Conservation (phyloP, 2,329 filamentous ascomycete genomes). For the Colletotrichum agaves region DNA sequence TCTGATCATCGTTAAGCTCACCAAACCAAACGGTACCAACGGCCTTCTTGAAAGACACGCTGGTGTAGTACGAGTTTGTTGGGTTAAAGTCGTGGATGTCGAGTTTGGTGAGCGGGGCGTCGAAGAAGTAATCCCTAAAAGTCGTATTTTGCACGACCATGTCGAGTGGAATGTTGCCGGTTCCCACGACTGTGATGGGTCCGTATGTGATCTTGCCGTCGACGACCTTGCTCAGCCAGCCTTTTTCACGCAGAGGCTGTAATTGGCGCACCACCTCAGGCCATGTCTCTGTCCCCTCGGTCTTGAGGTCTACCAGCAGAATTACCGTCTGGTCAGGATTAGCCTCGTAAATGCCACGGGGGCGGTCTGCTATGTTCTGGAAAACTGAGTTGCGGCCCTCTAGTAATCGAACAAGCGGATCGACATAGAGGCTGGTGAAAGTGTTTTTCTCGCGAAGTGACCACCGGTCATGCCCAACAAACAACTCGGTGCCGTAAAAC, state of each 20-base stretch:
- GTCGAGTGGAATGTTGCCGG: slow-evolving; percentile 71
- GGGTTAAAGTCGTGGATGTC: slow-evolving; percentile 52
- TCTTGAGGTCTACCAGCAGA: slow-evolving; percentile 78
- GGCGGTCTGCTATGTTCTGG: slow-evolving; percentile 51
- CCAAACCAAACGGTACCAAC: slow-evolving; percentile 63
- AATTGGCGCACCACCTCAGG: slow-evolving; percentile 65
- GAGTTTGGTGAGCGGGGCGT: slow-evolving; percentile 67
- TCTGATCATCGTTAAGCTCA: slow-evolving; percentile 56
- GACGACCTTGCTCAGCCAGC: slow-evolving; percentile 66
- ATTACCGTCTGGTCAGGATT: slow-evolving; percentile 65
- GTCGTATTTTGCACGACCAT: slow-evolving; percentile 62
- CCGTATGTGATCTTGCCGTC: slow-evolving; percentile 61
- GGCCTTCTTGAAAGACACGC: slow-evolving; percentile 62
- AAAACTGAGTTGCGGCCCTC: slow-evolving; percentile 60
- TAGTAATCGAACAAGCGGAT: slow-evolving; percentile 70
- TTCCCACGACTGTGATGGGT: slow-evolving; percentile 75
- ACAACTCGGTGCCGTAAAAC: slow-evolving; percentile 64
- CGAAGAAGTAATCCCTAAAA: slow-evolving; percentile 72
- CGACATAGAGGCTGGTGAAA: slow-evolving; percentile 70
- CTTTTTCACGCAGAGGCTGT: slow-evolving; percentile 65
- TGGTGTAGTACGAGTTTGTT: slow-evolving; percentile 75
- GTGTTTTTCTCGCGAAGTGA: slow-evolving; percentile 65
- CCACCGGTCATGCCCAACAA: slow-evolving; percentile 71
- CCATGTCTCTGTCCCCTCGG: slow-evolving; percentile 61
- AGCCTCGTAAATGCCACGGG: slow-evolving; percentile 65